A percentile compares a stretch with the other conserved stretches of the same genome.
Conservation (phyloP, 768 basidiomycete species). For the Leccinum uliginosum region DNA sequence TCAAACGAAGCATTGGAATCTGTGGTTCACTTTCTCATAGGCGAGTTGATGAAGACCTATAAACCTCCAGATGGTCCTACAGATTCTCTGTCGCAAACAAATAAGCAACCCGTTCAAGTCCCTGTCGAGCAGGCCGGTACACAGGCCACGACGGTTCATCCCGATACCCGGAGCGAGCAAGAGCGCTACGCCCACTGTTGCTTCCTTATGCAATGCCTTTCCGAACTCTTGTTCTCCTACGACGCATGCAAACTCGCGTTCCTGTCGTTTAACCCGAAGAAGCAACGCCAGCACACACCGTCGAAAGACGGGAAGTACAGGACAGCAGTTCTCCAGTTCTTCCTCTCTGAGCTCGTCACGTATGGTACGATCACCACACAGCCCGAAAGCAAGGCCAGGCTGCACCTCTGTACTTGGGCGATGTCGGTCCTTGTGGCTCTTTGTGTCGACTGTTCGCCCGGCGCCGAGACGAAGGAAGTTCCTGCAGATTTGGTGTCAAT, state of each 20-base stretch:
- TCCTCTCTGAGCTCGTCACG: conserved; percentile 80
- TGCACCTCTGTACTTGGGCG: conserved; percentile 75
- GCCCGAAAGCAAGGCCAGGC: conserved; percentile 49
- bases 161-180: conserved; percentile 18
- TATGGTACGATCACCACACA: conserved; percentile 69
- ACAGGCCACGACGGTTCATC: conserved; percentile 7
- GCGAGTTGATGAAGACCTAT: conserved; percentile 61
- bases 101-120: conserved; percentile 9
- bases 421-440: conserved; percentile 89
- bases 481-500: conserved; percentile 78
- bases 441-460: conserved; percentile 78
- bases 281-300: conserved; percentile 47
- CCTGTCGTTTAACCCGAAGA: conserved; percentile 70
- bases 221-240: conserved; percentile 92
- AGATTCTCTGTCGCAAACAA: conserved; percentile 10
- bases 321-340: conserved; percentile 67
- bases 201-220: conserved; percentile 88
- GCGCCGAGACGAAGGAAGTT: conserved; percentile 69
- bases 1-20: conserved; percentile 49
- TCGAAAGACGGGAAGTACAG: conserved; percentile 70
- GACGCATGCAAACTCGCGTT: conserved; percentile 87
- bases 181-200: conserved; percentile 53
- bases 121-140: conserved; percentile 16
- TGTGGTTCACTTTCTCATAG: conserved; percentile 65
- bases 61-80: conserved; percentile 41